Conservation (phyloP, 495 filamentous ascomycete genomes). For the Sphaerosporella brunnea region DNA sequence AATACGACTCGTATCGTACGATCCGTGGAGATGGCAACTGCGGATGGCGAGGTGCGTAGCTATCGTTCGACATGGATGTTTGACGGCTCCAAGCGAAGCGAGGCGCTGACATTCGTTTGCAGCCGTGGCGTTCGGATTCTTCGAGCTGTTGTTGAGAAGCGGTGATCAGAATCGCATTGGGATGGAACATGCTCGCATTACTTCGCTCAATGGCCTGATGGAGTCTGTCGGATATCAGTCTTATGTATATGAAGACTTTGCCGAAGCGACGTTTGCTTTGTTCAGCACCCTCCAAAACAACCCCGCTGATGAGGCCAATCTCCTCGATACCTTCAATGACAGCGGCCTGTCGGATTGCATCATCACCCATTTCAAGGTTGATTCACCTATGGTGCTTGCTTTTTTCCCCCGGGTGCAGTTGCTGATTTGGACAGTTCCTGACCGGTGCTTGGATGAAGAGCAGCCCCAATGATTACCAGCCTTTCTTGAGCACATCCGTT, state of each 20-base stretch:
- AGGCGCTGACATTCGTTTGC: conserved; percentile 6
- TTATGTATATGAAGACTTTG: conserved; percentile 66
- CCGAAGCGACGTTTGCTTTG: conserved; percentile 51
- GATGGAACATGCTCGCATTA: conserved; percentile 52
- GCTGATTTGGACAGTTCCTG: conserved; percentile 47
- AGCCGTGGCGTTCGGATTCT: conserved; percentile 90
- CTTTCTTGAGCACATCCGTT: conserved; percentile 42
- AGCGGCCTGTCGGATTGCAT: conserved; percentile 46
- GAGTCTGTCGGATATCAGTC: conserved; percentile 47
- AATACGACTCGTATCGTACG: conserved; percentile 72
- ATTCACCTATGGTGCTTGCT: no score
- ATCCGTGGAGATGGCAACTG: conserved; percentile 90
- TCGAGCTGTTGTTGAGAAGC: conserved; percentile 57
- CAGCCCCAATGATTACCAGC: conserved; percentile 46
- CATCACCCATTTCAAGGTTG: conserved; percentile 53
- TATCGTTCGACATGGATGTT: conserved; percentile 8
- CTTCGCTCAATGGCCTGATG: conserved; percentile 50
- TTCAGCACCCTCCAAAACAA: conserved; percentile 28
- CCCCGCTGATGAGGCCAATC: conserved; percentile 4
- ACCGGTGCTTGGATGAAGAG: conserved; percentile 77
- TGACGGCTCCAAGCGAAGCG: conserved; percentile 7
- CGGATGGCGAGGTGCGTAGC: conserved; percentile 81
- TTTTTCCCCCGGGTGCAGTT: no score
- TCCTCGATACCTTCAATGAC: conserved; percentile 64
- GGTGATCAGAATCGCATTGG: conserved; percentile 46